Evolutionary conservation across 192 early-diverging fungal species (phyloP).

Genomic region (Rhizophagus sp.): DNA sequence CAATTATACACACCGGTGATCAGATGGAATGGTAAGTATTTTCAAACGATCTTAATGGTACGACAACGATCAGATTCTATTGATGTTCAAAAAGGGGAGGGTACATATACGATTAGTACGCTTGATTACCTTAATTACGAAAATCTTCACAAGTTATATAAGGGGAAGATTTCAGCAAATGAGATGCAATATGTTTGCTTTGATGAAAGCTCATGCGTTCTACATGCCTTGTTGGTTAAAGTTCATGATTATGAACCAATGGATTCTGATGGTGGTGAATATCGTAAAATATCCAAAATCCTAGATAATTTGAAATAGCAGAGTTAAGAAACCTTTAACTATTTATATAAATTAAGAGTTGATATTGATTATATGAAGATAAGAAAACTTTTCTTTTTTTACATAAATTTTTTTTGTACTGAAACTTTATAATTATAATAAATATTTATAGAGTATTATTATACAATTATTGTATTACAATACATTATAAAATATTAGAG

Average conservation of each 20-base stretch:
- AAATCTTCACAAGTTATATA: not conserved
- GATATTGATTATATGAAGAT: too few relatives aligned
- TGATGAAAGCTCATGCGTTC: not conserved
- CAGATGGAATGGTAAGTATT: not conserved
- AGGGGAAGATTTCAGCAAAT: not conserved
- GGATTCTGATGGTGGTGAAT: not conserved
- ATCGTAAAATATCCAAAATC: not conserved
- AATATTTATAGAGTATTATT: too few relatives aligned
- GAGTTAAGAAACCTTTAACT: too few relatives aligned
- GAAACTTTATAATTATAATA: too few relatives aligned
- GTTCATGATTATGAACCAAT: not conserved
- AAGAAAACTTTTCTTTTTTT: too few relatives aligned
- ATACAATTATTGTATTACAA: too few relatives aligned
- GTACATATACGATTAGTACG: not conserved
- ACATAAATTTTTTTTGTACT: too few relatives aligned
- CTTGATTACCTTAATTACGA: too few relatives aligned
- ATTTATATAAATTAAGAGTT: too few relatives aligned
- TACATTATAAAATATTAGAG: too few relatives aligned
- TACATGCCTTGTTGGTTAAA: not conserved
- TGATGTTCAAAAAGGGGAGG: not conserved
- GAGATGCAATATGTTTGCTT: conserved; percentile 10
- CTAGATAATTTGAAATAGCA: too few relatives aligned
- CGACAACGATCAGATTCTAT: not conserved
- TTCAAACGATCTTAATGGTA: conserved; percentile 10
- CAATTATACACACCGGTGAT: not conserved